Base-by-base conservation (phyloP, 2,329 filamentous ascomycete genomes). In the Xylariales sp. region DNA sequence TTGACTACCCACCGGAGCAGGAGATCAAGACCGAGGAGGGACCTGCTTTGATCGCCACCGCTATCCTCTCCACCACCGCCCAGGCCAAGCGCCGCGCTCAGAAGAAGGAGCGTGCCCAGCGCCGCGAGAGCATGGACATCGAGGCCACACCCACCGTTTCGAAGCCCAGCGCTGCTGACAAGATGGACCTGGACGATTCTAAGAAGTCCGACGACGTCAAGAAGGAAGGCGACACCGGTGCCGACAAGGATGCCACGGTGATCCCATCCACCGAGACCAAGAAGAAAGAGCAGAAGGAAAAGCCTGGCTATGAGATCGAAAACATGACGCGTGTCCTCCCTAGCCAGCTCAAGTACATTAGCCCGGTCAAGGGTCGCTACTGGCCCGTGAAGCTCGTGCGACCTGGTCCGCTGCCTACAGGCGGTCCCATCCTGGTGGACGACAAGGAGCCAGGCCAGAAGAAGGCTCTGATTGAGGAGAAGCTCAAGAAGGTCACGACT, bases 281-380 rank as follows among this genome's bases (percentile, higher is more conserved):
- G 77, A 95, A 94, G 76, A 94, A 93, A 73, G 70, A 72, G 1
- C 89, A 96, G 65, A 94, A 93, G 70, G 93, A 98, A 69, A 97
- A 95, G 77, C 78, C 95, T 42, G 93, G 93, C 50, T 96, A 93
- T 60, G 89, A 96, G 47, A 77, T 98, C 45, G 87, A 93, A 58
- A 98, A 98, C 71, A 94, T 98, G 88, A 94, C 86, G 38, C 80
- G 93, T 52, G 89, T 98, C 24, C 78, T 98, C 33, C 93, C 90
- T 1, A 79, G 81, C 32, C 93, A 98, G 68, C 78, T 97, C 56
- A 95, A 95, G 70, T 96, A 91, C 62, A 88, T 98, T 56, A 95
- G 81, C 62, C 95, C 98, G 73, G 81, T 88, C 33, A 78, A 87
- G 46, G 86, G 87, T 31, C 83, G 94, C 51, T 98, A 96, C 66